Base-by-base conservation (phyloP, 805 yeast species). In the Ogataea dorogensis region DNA sequence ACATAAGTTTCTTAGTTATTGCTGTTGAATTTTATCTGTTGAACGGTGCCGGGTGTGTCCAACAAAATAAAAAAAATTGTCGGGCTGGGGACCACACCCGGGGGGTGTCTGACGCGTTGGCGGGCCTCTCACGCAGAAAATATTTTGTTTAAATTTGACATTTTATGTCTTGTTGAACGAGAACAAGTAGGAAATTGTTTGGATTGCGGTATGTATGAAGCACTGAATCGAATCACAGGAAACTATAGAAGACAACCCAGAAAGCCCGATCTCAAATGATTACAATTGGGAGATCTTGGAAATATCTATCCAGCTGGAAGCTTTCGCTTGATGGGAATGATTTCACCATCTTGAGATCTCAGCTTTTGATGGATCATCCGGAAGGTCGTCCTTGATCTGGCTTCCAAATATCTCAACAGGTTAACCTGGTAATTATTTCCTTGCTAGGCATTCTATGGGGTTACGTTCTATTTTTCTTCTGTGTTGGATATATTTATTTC, bases 41-140 rank as follows among this genome's bases (percentile, higher is more conserved):
- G 37, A 34, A 31, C 31, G 33, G 36, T 38, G 37, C 33, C 17
- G 33, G 38, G 42, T 33, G 38, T 38, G 42, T 38, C 29, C 42
- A 38, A 32, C 37, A 27, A 30, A 21, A 27, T 31, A 28, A 24
- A 38, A 37, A 38, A 38, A 33, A 32, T 17, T 38, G 42, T 38
- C 33, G 42, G 38, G 34, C 36, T 22, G 34, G 26, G 33, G 21
- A 27, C 8, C 17, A 24, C 19, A 13, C 13, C 21, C 11, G 22
- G 30, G 14, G 25, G 20, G 21, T n/a, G n/a, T n/a, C n/a, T 15
- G 19, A 29, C 39, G 39, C 39, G 33, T 35, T 21, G 31, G 39
- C 29, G 28, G 25, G 39, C 31, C 12, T 31, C 19, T 14, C 21
- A 24, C 33, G 30, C 33, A 35, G 39, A 35, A 35, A 35, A 35